Evolutionary conservation across 345 rosid species (phyloP), one percentile per base, ranked within the genome.

Genomic region (Cochlearia excelsa): DNA sequence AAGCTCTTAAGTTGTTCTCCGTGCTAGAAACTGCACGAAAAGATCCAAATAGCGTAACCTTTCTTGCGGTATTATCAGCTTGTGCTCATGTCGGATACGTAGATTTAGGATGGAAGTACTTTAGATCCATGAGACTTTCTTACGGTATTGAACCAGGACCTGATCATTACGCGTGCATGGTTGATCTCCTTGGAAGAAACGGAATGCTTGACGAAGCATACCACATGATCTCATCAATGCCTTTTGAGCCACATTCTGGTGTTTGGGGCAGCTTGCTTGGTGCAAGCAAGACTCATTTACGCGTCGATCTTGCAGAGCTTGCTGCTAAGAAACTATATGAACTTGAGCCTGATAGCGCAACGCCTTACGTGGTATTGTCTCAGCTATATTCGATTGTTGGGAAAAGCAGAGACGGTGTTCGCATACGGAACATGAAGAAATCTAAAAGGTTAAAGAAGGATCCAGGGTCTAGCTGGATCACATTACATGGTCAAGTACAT

Each of bases 261-360:
- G 84, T 89, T 69, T 89, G 95, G 95, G 97, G 95, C 57, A 87
- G 91, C 60, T 79, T 86, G 41, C 86, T 89, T 7, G 77, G 80
- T 59, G 81, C 89, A 10, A 80, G 97, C 77, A 80, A 55, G 57
- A 76, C 67, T 42, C 67, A 78, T 66, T 55, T 74, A 23, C 79
- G 76, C 49, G 71, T 84, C 34, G 89, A 82, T 75, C 74, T 86
- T 9, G 97, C 89, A 28, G 76, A 80, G 73, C 64, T 84, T 54
- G 84, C 97, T 44, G 89, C 86, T 34, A 58, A 77, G 63, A 77
- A 72, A 54, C 81, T 86, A 66, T 73, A 50, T 11, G 70, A 82
- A 52, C 70, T 84, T 68, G 87, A 84, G 68, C 95, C 97, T 9
- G 76, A 77, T 69, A 81, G 64, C 23, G 92, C 85, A 34, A 75